phyloP scores from a whole-genome alignment of 1,139 yeast species.

The Pichia cactophila region DNA sequence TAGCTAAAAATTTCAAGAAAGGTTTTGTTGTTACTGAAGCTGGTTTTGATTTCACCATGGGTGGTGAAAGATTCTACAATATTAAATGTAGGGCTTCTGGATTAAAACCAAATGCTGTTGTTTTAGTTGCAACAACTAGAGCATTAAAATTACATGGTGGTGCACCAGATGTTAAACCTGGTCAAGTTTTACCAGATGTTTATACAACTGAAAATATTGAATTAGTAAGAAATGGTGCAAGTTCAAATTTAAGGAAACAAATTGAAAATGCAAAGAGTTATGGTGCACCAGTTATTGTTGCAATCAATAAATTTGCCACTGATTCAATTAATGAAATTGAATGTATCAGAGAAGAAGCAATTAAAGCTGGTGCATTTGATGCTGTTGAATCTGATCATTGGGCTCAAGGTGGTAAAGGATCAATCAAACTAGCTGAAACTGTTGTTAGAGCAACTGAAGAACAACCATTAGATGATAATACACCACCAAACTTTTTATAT shows the following conservation, averaged over 20 bases:
- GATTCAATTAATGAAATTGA: conserved; percentile 64
- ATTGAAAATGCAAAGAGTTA: conserved; percentile 62
- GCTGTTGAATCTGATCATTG: conserved; percentile 75
- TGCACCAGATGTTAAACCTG: conserved; percentile 78
- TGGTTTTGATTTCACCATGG: conserved; percentile 84
- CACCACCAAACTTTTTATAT: conserved; percentile 50
- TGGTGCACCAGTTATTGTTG: conserved; percentile 74
- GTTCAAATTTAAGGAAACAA: conserved; percentile 62
- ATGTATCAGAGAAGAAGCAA: conserved; percentile 54
- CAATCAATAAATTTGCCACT: conserved; percentile 66
- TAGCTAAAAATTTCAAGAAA: conserved; percentile 21
- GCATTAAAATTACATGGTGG: conserved; percentile 81
- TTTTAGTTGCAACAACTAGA: conserved; percentile 71
- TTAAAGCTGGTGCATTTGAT: conserved; percentile 65
- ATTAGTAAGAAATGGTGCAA: conserved; percentile 55
- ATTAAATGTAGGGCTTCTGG: conserved; percentile 77
- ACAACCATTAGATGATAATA: conserved; percentile 23
- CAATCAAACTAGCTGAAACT: conserved; percentile 59
- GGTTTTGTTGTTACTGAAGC: conserved; percentile 82
- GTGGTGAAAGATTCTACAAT: conserved; percentile 78
- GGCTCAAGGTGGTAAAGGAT: conserved; percentile 77
- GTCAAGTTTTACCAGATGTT: conserved; percentile 62
- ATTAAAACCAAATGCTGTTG: conserved; percentile 63
- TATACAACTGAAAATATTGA: conserved; percentile 63
- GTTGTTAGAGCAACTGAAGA: conserved; percentile 52